Percentiles rank a stretch among this genome's conserved stretches.
These are phyloP conservation scores for Massarina eburnea DNA, from an alignment of 2,329 filamentous ascomycete genomes.

Conservation along the genomic window DNA sequence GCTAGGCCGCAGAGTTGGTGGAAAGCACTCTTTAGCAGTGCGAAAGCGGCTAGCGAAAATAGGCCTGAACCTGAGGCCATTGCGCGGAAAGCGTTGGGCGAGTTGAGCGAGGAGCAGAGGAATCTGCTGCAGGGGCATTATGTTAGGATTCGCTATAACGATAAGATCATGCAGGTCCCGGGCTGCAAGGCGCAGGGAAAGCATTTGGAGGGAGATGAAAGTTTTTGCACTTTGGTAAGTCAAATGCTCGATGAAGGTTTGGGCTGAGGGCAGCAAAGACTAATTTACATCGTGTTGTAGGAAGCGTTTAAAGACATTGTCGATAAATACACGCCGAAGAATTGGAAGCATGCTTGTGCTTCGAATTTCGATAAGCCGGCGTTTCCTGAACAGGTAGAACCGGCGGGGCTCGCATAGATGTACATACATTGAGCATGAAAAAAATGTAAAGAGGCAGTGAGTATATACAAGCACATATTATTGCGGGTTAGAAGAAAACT, in stretches of 20 bases:
- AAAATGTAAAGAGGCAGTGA: too few species aligned
- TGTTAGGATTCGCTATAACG: slow-evolving; percentile 90
- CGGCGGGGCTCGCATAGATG: slow-evolving; percentile 33
- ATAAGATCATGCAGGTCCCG: slow-evolving; percentile 76
- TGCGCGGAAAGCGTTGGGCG: slow-evolving; percentile 60
- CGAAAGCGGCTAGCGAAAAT: slow-evolving; percentile 7
- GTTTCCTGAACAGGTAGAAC: slow-evolving; percentile 48
- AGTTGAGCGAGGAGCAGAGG: slow-evolving; percentile 61
- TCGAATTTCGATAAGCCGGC: slow-evolving; percentile 58
- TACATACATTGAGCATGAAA: too few species aligned
- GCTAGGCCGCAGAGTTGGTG: slow-evolving; percentile 37
- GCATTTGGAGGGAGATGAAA: slow-evolving; percentile 82
- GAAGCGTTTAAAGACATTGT: slow-evolving; percentile 90
- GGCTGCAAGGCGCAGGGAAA: slow-evolving; percentile 77
- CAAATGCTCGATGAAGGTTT: not conserved
- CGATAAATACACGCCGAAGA: slow-evolving; percentile 80
- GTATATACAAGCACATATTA: too few species aligned
- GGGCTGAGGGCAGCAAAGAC: not conserved
- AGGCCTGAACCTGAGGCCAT: slow-evolving; percentile 47
- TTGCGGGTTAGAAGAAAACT: too few species aligned
- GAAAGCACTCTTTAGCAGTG: slow-evolving; percentile 38
- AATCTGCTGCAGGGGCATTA: slow-evolving; percentile 72
- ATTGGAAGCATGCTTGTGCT: slow-evolving; percentile 71
- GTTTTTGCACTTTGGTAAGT: slow-evolving; percentile 82
- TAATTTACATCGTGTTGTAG: slow-evolving; percentile 43